phyloP scores from a whole-genome alignment of 1,284 basidiomycete genomes.

The Coniophora puteana region DNA sequence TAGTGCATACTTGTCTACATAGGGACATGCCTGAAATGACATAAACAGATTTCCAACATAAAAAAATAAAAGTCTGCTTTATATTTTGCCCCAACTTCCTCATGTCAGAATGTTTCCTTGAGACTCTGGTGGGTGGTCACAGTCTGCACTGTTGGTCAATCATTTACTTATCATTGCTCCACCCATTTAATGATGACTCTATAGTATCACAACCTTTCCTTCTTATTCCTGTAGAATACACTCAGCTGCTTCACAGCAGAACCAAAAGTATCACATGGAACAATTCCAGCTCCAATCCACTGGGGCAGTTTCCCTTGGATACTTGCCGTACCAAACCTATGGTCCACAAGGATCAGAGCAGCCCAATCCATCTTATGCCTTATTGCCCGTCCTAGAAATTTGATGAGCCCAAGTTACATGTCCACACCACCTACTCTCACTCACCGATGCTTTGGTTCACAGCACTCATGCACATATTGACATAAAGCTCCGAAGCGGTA shows the following conservation, averaged over 20 bases:
- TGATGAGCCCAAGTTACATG: slow-evolving; percentile 3
- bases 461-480: slow-evolving; percentile 94
- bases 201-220: slow-evolving; percentile 10
- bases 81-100: too few relatives aligned
- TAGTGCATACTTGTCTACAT: too few relatives aligned
- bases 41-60: too few relatives aligned
- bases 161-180: too few relatives aligned
- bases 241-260: slow-evolving; percentile 69
- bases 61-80: too few relatives aligned
- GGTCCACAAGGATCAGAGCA: slow-evolving; percentile 79
- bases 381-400: slow-evolving; percentile 75
- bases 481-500: slow-evolving; percentile 82
- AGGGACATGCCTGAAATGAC: too few relatives aligned
- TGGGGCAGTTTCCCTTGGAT: slow-evolving; percentile 78
- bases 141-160: too few relatives aligned
- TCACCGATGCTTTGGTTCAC: slow-evolving; percentile 96
- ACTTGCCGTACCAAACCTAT: slow-evolving; percentile 63
- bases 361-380: slow-evolving; percentile 88
- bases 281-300: slow-evolving; percentile 78
- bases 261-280: slow-evolving; percentile 68
- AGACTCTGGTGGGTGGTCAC: too few relatives aligned
- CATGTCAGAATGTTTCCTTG: too few relatives aligned
- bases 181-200: too few relatives aligned
- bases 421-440: slow-evolving; percentile 16
- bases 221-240: slow-evolving; percentile 60